Conservation (phyloP, 2,329 filamentous ascomycete species). For the Exophiala xenobiotica region DNA sequence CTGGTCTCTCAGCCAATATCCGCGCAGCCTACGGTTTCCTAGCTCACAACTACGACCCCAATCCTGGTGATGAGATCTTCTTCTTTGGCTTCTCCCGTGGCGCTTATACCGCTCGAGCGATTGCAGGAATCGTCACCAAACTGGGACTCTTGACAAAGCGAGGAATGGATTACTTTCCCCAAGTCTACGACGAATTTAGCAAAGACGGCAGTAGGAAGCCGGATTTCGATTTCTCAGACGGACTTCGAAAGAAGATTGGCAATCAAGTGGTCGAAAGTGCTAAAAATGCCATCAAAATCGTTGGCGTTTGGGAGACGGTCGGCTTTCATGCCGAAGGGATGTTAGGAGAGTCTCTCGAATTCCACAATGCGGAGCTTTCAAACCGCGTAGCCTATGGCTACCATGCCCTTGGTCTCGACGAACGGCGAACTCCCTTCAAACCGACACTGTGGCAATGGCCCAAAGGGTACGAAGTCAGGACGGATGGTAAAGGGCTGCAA, state of each 20-base stretch:
- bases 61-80: constrained; percentile 50
- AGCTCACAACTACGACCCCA: constrained; percentile 35
- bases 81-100: constrained; percentile 51
- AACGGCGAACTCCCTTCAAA: constrained; percentile 46
- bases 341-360: constrained; percentile 32
- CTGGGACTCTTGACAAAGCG: constrained; percentile 42
- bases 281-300: constrained; percentile 38
- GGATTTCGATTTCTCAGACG: constrained; percentile 19
- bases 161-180: constrained; percentile 32
- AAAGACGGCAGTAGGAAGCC: constrained; percentile 10
- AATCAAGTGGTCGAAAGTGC: constrained; percentile 35
- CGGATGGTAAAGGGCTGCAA: constrained; percentile 21
- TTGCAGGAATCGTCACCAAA: constrained; percentile 46
- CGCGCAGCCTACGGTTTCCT: constrained; percentile 32
- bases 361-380: constrained; percentile 33
- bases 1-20: constrained; percentile 25
- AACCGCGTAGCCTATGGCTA: constrained; percentile 39
- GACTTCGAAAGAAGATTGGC: constrained; percentile 17
- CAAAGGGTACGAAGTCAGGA: constrained; percentile 38
- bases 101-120: constrained; percentile 47
- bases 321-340: constrained; percentile 31
- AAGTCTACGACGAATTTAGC: constrained; percentile 33
- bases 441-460: constrained; percentile 54
- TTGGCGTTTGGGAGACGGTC: constrained; percentile 36
- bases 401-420: constrained; percentile 42